Conservation (phyloP, 345 rosid genomes). For the Salix exigua region DNA sequence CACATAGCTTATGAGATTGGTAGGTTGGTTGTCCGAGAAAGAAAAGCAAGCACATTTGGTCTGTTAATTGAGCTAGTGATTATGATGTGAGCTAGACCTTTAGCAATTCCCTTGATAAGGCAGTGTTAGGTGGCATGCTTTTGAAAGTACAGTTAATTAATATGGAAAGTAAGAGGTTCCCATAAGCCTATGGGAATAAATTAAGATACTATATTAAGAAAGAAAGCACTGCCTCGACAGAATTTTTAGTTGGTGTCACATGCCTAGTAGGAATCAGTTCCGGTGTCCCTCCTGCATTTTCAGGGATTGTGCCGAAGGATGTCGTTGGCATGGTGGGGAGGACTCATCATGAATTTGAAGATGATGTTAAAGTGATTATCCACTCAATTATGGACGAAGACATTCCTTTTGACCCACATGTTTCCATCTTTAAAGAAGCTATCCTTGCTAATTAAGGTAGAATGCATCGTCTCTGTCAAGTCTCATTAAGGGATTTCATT, state of each 20-base stretch:
- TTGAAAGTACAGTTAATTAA: slow-evolving; percentile 6
- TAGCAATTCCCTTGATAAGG: slow-evolving; percentile 15
- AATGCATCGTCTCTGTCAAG: not conserved
- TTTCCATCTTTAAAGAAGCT: not conserved
- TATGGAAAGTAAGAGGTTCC: slow-evolving; percentile 16
- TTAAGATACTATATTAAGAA: slow-evolving; percentile 7
- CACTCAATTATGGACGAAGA: not conserved
- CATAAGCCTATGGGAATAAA: slow-evolving; percentile 3
- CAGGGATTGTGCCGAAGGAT: not conserved
- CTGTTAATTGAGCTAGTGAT: slow-evolving; percentile 36
- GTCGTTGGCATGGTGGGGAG: slow-evolving; percentile 2
- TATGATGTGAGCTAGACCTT: slow-evolving; percentile 34
- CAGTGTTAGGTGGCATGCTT: slow-evolving; percentile 34
- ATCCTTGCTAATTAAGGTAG: not conserved
- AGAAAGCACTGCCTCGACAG: slow-evolving; percentile 3
- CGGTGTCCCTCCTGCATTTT: not conserved
- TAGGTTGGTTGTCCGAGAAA: slow-evolving; percentile 26
- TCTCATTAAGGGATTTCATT: not conserved
- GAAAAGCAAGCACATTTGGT: slow-evolving; percentile 33
- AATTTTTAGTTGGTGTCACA: slow-evolving; percentile 18
- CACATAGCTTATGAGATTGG: slow-evolving; percentile 18
- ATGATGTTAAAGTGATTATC: slow-evolving; percentile 1
- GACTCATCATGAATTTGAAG: slow-evolving; percentile 17
- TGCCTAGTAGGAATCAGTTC: slow-evolving; percentile 1
- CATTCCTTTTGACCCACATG: slow-evolving; percentile 3